phyloP scores from a whole-genome alignment of 805 yeast genomes.

The Starmerella geochares region DNA sequence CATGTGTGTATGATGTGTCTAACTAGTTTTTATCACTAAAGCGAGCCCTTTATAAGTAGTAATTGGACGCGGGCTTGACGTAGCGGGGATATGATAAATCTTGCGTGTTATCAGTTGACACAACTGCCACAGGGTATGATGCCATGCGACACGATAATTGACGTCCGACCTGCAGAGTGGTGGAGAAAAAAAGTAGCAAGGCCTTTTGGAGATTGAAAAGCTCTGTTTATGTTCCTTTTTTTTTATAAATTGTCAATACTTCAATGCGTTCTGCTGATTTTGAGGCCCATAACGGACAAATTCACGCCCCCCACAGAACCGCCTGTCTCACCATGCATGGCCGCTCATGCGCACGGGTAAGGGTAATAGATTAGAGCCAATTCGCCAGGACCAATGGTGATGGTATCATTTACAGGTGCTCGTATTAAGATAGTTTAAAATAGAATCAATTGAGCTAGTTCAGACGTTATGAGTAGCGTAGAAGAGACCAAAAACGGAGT shows the following conservation, averaged over 20 bases:
- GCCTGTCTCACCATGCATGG: no score
- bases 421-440: neutral
- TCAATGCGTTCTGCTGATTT: no score
- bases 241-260: no score
- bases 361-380: neutral
- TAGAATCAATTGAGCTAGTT: neutral
- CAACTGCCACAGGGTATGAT: constrained; percentile 4
- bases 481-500: neutral
- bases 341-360: neutral
- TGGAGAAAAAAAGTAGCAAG: no score
- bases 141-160: neutral
- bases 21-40: neutral
- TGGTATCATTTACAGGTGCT: neutral
- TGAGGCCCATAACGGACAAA: neutral
- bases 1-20: neutral
- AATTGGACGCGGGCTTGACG: neutral
- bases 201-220: no score
- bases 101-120: constrained; percentile 3
- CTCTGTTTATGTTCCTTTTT: no score
- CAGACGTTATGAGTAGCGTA: neutral
- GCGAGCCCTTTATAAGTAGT: neutral
- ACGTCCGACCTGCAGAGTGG: neutral
- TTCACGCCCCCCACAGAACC: neutral
- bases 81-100: neutral
- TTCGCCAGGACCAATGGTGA: constrained; percentile 2